Base-by-base conservation (phyloP, 2,329 filamentous ascomycete species). In the Chaetomium strumarium region DNA sequence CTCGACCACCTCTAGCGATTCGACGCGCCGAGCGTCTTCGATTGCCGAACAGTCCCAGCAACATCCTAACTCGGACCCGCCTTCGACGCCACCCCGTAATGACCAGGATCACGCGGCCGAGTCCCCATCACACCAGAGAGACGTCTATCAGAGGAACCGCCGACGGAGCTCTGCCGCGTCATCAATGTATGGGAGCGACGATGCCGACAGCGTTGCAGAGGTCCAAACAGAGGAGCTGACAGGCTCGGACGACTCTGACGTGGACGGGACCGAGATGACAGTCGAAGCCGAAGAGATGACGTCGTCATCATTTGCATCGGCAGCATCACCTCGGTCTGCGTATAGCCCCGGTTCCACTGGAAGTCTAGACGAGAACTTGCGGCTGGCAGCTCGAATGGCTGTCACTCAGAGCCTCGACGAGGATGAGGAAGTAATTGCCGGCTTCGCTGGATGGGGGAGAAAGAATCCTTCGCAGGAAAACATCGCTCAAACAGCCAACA, bases 201-300 rank as follows among this genome's bases (percentile, higher is more conserved):
- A 84, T 51, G 78, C 74, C 19, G 79, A 81, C 60, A 76, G 71
- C 12, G 70, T 80, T 1, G 75, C 77, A 17, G 79, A 81, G 55
- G 71, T 78, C n/a, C 74, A 77, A 6, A 77, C 78, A 39, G 77
- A 80, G 20, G 73, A 76, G 19, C 68, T 67, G 48, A 72, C 70
- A 1, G 70, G 69, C 49, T 72, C 70, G 24, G 75, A 73, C 42
- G 73, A 74, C 45, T 79, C 78, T 9, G 79, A 86, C 56, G 85
- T 88, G 40, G 84, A 85, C 58, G 86, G 83, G 30, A 91, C 88
- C 0, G 85, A 88, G 68, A 89, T 91, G 83, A 92, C 85, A 34
- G 74, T 95, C 41, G 88, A 92, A 55, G 76, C 88, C 16, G 88
- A 93, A 52, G 87, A 91, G 60, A 79, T 85, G 57, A 90, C 86